Evolutionary conservation across 2,329 filamentous ascomycete species (phyloP), one percentile per base, ranked within the genome.

Genomic region (Reticulascus tulasneorum): DNA sequence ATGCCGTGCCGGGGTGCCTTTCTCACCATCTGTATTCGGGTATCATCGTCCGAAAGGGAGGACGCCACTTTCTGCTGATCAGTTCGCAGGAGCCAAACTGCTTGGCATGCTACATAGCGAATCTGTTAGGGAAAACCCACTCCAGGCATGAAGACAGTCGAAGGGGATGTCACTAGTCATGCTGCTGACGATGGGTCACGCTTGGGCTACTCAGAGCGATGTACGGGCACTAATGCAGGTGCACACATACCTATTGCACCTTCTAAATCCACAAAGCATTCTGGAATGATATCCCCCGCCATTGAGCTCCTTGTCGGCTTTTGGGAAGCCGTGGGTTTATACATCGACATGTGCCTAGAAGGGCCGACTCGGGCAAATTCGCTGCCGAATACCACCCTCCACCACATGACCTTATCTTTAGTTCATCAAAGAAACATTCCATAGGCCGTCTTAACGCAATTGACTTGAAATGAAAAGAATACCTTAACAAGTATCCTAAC

Each of bases 211-310:
- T 20, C 27, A 24, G 29, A 23, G 29, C 26, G 29, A 34, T 19
- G 29, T 22, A n/a, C 16, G 11, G 17, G 11, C 15, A 18, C 39
- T 42, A 42, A 42, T 42, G 39, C 39, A 42, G 39, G 39, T 42
- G 39, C 36, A 42, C 36, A 15, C 15, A 13, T 9, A 7, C 31
- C 16, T 20, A 16, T 20, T 21, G 23, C 16, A 7, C 20, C 35
- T 31, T 30, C 30, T 34, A 9, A n/a, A 16, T n/a, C 7, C n/a
- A 23, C 23, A 2, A 7, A 16, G 12, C 9, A 23, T 7, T 20
- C 10, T 12, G 23, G 23, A 42, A 32, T 42, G 31, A 37, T 11
- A 11, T 5, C 3, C 8, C 13, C 13, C 17, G 21, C 9, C 12
- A 17, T 32, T 40, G 13, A 31, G 23, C 23, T 23, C 31, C 27